These are phyloP conservation scores for Orbilia quercus DNA, from an alignment of 2,329 filamentous ascomycete genomes.

Conservation along the genomic window DNA sequence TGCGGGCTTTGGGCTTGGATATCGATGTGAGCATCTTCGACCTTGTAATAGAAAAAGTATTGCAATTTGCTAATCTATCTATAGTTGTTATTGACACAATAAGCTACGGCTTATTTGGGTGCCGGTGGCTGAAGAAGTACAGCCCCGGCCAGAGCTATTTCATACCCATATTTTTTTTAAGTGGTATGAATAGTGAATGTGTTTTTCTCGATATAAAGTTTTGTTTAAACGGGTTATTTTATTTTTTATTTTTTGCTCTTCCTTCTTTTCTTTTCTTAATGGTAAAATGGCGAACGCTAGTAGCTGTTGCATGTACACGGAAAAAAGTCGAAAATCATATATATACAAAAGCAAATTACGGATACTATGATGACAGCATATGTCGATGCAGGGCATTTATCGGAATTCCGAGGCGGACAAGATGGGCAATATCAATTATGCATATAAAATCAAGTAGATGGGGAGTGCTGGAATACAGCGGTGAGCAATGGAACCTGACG, in stretches of 20 bases:
- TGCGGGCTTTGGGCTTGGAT: slow-evolving; percentile 98
- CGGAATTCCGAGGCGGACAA: background rate
- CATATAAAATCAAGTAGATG: background rate
- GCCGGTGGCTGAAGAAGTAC: background rate
- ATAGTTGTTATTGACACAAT: slow-evolving; percentile 20
- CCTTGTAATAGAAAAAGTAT: background rate
- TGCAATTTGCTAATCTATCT: slow-evolving; percentile 13
- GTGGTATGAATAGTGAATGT: slow-evolving; percentile 43
- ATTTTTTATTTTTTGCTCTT: background rate
- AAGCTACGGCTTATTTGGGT: background rate
- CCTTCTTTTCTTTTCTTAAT: too few species aligned
- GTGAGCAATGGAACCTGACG: background rate
- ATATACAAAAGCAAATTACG: slow-evolving; percentile 17
- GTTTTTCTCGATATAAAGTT: background rate
- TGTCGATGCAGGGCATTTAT: background rate
- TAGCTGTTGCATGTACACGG: slow-evolving; percentile 5
- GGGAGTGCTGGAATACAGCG: background rate
- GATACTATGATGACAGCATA: background rate
- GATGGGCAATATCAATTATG: background rate
- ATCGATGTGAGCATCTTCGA: slow-evolving; percentile 71
- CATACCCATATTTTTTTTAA: slow-evolving; percentile 57
- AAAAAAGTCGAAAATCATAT: background rate
- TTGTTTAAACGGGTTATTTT: background rate
- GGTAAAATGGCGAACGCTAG: slow-evolving; percentile 11
- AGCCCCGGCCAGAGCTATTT: slow-evolving; percentile 25